phyloP scores from a whole-genome alignment of 208 protist species.

The Endotrypanum monterogeii region DNA sequence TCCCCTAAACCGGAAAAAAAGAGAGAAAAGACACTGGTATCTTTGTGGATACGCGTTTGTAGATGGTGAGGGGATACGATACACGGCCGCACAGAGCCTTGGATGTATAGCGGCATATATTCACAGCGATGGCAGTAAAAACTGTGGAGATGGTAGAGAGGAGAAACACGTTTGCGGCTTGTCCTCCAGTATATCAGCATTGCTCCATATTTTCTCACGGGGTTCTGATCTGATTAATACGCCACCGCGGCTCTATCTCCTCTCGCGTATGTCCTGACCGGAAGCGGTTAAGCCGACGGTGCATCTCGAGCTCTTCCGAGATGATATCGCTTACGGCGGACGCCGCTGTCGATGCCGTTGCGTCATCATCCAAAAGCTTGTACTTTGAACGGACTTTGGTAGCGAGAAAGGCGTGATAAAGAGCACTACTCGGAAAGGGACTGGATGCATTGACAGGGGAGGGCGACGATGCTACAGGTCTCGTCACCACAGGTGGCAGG shows the following conservation, averaged over 20 bases:
- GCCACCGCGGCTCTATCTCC: constrained; percentile 6
- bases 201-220: not conserved
- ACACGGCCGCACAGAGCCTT: not conserved
- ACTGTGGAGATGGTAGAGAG: not conserved
- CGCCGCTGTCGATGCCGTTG: not conserved
- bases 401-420: constrained; percentile 17
- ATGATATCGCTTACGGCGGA: constrained; percentile 6
- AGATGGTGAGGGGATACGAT: too few relatives aligned
- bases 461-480: not conserved
- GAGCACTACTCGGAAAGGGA: constrained; percentile 5
- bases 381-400: constrained; percentile 16
- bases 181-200: not conserved
- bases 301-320: constrained; percentile 24
- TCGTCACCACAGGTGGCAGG: not conserved
- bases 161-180: not conserved
- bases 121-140: not conserved
- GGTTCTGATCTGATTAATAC: not conserved
- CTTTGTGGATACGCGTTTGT: not conserved
- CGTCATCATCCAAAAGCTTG: constrained; percentile 5
- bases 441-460: not conserved
- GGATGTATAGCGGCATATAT: too few relatives aligned
- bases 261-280: constrained; percentile 13
- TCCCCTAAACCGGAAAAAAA: not conserved
- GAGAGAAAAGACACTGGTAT: too few relatives aligned
- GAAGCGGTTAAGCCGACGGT: constrained; percentile 9